A percentile compares a stretch with the other conserved stretches of the same genome.
These are phyloP conservation scores for Chondrostereum purpureum DNA, from an alignment of 1,284 basidiomycete genomes.

Conservation along the genomic window DNA sequence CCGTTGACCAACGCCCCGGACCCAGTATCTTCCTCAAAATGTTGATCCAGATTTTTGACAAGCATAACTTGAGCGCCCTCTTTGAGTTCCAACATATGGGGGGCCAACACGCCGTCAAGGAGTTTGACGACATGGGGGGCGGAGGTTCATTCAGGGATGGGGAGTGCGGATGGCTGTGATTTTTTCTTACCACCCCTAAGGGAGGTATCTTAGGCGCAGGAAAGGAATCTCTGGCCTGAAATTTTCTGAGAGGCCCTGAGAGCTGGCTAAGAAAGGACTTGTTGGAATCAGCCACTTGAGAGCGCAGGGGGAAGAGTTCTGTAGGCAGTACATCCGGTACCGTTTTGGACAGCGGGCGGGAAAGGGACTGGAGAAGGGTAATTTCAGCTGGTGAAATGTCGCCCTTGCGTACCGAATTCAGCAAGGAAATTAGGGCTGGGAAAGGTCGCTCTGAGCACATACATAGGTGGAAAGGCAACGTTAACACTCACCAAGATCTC, in stretches of 20 bases:
- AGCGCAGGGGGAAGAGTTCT: constrained; percentile 30
- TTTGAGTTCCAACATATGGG: constrained; percentile 47
- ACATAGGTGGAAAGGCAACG: no score
- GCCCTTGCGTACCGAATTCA: constrained; percentile 27
- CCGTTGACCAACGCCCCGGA: constrained; percentile 75
- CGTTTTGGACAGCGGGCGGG: constrained; percentile 17
- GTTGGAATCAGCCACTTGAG: constrained; percentile 30
- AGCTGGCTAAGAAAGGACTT: constrained; percentile 25
- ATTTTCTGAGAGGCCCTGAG: constrained; percentile 27
- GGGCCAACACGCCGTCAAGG: constrained; percentile 47
- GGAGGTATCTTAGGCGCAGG: constrained; percentile 39
- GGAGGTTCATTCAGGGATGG: constrained; percentile 82
- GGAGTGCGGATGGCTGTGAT: no score
- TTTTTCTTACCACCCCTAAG: no score
- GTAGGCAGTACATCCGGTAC: constrained; percentile 25
- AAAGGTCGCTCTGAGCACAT: no score
- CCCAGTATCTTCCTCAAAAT: no score
- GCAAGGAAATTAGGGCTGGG: constrained; percentile 63
- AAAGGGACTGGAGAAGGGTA: constrained; percentile 17
- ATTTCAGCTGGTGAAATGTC: constrained; percentile 16
- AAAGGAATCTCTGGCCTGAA: no score
- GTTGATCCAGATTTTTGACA: constrained; percentile 79
- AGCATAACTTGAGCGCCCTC: constrained; percentile 53
- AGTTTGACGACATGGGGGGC: constrained; percentile 56
- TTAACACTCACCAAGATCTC: background rate